Conservation (phyloP, 2,329 filamentous ascomycete species). For the Raffaelea deltoideospora region DNA sequence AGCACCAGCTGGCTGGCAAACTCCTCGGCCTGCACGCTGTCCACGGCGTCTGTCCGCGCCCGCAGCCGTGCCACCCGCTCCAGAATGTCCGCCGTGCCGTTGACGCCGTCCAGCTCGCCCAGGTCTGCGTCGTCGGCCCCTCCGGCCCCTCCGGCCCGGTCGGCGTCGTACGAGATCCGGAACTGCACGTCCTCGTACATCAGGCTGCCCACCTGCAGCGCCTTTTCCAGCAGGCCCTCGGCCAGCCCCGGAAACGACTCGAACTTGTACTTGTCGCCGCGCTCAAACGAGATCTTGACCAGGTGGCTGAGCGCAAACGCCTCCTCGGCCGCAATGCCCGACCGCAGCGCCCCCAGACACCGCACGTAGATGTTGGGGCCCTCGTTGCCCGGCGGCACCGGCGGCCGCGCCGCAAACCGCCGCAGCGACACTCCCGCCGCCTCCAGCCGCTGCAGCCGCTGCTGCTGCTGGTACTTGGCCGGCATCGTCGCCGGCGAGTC, state of each 20-base stretch:
- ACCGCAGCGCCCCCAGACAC: slow-evolving; percentile 70
- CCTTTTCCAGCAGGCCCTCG: slow-evolving; percentile 76
- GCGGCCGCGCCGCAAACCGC: slow-evolving; percentile 32
- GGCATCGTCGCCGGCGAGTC: slow-evolving; percentile 63
- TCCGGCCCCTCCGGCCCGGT: no score
- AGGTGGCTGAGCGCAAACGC: slow-evolving; percentile 88
- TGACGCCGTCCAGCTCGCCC: slow-evolving; percentile 33
- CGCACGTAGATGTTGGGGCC: slow-evolving; percentile 86
- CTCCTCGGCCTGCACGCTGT: slow-evolving; percentile 57
- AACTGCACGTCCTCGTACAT: slow-evolving; percentile 67
- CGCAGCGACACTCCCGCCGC: slow-evolving; percentile 27
- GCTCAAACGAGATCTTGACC: slow-evolving; percentile 88
- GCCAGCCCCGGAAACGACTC: slow-evolving; percentile 80
- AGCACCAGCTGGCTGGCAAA: slow-evolving; percentile 58
- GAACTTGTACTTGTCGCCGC: slow-evolving; percentile 91
- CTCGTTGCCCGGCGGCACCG: slow-evolving; percentile 43
- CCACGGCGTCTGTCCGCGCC: slow-evolving; percentile 42
- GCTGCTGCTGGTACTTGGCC: slow-evolving; percentile 46
- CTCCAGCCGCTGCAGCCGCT: slow-evolving; percentile 25
- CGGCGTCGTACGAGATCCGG: slow-evolving; percentile 53
- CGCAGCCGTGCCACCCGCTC: slow-evolving; percentile 53
- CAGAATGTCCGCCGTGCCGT: slow-evolving; percentile 60
- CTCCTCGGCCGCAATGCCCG: slow-evolving; percentile 64
- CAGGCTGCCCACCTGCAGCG: slow-evolving; percentile 59
- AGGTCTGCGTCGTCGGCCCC: slow-evolving; percentile 39